These are phyloP conservation scores for Arthrobotrys musiformis DNA, from an alignment of 2,329 filamentous ascomycete genomes.

Conservation along the genomic window DNA sequence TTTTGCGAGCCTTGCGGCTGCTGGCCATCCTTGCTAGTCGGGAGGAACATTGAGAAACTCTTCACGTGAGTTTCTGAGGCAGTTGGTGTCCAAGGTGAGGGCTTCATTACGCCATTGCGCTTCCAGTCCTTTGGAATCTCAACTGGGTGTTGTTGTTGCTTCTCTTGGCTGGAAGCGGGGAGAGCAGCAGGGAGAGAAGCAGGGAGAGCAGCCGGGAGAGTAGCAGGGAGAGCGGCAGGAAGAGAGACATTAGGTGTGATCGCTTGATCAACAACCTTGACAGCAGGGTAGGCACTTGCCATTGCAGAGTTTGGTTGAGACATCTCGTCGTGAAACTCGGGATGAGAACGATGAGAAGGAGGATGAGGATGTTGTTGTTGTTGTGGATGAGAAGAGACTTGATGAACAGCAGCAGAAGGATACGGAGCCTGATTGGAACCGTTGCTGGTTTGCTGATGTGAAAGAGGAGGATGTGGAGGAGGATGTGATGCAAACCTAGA, in stretches of 20 bases:
- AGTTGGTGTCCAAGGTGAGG: conserved; percentile 47
- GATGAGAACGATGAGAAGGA: conserved; percentile 7
- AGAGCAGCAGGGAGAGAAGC: conserved; percentile 1
- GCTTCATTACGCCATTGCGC: conserved; percentile 25
- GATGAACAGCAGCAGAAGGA: conserved; percentile 33
- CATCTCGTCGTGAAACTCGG: conserved; percentile 17
- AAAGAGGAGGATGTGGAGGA: background rate
- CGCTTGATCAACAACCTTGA: conserved; percentile 20
- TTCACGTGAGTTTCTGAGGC: conserved; percentile 47
- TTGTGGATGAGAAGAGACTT: background rate
- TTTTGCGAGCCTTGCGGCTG: conserved; percentile 23
- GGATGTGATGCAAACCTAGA: conserved; percentile 15
- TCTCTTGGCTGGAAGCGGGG: conserved; percentile 7
- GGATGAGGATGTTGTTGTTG: conserved; percentile 14
- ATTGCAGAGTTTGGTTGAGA: conserved; percentile 5
- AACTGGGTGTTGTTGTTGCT: conserved; percentile 15
- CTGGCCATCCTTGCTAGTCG: conserved; percentile 36
- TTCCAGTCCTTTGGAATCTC: conserved; percentile 33
- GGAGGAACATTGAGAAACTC: conserved; percentile 47
- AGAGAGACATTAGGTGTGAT: conserved; percentile 4
- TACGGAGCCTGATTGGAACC: conserved; percentile 16
- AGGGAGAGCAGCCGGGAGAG: too few species aligned
- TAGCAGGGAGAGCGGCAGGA: too few species aligned
- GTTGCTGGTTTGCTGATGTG: conserved; percentile 31
- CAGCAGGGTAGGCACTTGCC: background rate